Evolutionary conservation across 176 grass and related monocot species (phyloP), one percentile per base, ranked within the genome.

Genomic region (Alopecurus myosuroides): DNA sequence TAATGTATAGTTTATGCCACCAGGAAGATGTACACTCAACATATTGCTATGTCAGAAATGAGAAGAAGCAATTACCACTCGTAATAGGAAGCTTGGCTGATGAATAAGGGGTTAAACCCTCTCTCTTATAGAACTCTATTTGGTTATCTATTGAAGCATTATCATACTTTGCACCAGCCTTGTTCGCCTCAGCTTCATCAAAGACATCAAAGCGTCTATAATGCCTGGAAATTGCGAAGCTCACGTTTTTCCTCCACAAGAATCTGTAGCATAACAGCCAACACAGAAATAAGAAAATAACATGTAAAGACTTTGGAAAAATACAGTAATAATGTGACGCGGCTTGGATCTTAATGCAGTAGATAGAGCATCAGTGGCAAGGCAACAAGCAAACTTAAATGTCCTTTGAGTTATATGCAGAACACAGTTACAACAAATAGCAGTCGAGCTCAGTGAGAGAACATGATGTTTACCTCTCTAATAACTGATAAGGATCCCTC

Each of bases 101-200:
- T 28, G 97, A 97, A 88, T 97, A 99, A 91, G 90, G 94, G 26
- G 90, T 99, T 71, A 99, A 83, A 72, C 97, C 97, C 86, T 99
- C 97, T 88, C 86, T 91, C 88, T 88, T 97, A 46, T 99, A 99
- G 81, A 99, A 99, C 71, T 94, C 92, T 68, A 99, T 92, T 83
- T 99, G 97, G 84, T 88, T 65, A 84, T 99, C 90, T 50, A 99
- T 99, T 81, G 97, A 99, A 44, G 92, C 66, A 73, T 99, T 99
- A 69, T 99, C 91, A 85, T 99, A 99, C 58, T 99, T 99, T 86
- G 88, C 94, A 73, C 94, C 97, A 82, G 88, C 94, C 77, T 97
- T 99, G 84, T 99, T 99, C 34, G 97, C 97, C 88, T 99, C 97
- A 57, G 94, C 94, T 87, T 99, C 97, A 69, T 99, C 97, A 88